These are phyloP conservation scores for Lactifluus rugatus DNA, from an alignment of 768 basidiomycete species.

Conservation along the genomic window DNA sequence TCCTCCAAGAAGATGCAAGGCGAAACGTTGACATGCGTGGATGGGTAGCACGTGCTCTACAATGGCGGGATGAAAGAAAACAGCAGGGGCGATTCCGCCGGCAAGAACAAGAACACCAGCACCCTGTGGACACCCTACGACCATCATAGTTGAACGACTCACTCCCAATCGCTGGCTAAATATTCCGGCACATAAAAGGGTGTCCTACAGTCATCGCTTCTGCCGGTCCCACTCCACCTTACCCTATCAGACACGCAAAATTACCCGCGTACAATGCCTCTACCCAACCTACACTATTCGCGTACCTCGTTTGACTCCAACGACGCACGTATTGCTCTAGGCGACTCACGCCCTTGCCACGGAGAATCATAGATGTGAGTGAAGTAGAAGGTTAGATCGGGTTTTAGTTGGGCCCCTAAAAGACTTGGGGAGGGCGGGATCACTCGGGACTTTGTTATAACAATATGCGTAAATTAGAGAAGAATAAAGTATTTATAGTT, in stretches of 20 bases:
- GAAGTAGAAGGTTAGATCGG: neutral
- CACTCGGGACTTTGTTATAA: too few species aligned
- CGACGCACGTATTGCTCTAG: neutral
- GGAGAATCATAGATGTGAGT: neutral
- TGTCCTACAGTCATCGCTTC: neutral
- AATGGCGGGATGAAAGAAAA: slow-evolving; percentile 22
- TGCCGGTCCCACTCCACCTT: slow-evolving; percentile 4
- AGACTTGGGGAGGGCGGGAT: neutral
- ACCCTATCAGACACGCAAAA: neutral
- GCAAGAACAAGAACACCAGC: slow-evolving; percentile 7
- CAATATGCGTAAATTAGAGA: slow-evolving; percentile 4
- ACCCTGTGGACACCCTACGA: slow-evolving; percentile 10
- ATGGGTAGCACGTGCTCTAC: slow-evolving; percentile 59
- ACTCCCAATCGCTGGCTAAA: neutral
- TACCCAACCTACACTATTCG: neutral
- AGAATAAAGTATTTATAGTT: slow-evolving; percentile 8
- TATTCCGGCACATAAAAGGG: neutral
- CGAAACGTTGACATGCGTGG: slow-evolving; percentile 73
- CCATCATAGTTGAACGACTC: neutral
- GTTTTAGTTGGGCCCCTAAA: neutral
- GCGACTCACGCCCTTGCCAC: slow-evolving; percentile 2
- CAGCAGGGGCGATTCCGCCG: neutral
- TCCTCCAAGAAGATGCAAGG: slow-evolving; percentile 50
- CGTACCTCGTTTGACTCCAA: neutral
- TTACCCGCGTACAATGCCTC: neutral